Evolutionary conservation across 2,329 filamentous ascomycete genomes (phyloP).

Genomic region (Bipolaris sorokiniana): DNA sequence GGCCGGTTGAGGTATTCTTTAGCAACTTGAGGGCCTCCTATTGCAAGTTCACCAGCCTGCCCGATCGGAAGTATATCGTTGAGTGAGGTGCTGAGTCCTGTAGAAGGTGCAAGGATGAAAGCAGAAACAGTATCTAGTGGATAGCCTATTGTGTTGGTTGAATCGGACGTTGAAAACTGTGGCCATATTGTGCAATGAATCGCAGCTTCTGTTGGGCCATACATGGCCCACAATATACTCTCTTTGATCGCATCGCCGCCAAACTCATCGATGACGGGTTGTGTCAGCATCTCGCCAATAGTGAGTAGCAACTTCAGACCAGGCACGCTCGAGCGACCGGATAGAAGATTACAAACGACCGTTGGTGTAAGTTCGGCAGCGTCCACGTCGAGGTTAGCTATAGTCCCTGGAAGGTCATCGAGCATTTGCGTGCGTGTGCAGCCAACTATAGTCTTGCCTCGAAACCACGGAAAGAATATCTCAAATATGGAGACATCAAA

Average conservation of each 20-base stretch:
- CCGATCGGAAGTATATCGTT: slow-evolving; percentile 67
- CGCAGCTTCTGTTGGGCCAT: slow-evolving; percentile 88
- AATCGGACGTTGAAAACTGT: slow-evolving; percentile 61
- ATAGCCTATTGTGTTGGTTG: slow-evolving; percentile 73
- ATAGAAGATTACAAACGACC: slow-evolving; percentile 78
- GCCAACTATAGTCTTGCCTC: slow-evolving; percentile 74
- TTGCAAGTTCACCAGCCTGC: slow-evolving; percentile 76
- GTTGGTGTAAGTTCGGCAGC: slow-evolving; percentile 90
- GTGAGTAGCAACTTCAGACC: slow-evolving; percentile 75
- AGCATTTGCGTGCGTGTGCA: slow-evolving; percentile 74
- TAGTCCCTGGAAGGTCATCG: slow-evolving; percentile 72
- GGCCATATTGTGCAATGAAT: slow-evolving; percentile 86
- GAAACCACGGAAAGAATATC: slow-evolving; percentile 84
- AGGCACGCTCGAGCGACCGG: slow-evolving; percentile 70
- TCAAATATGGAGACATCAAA: slow-evolving; percentile 97
- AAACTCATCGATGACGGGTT: slow-evolving; percentile 78
- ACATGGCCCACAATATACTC: slow-evolving; percentile 88
- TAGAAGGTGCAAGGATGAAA: slow-evolving; percentile 66
- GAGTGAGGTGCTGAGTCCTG: slow-evolving; percentile 20
- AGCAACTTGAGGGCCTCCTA: slow-evolving; percentile 82
- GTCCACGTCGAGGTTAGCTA: slow-evolving; percentile 72
- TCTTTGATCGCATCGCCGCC: slow-evolving; percentile 61
- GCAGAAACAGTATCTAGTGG: slow-evolving; percentile 83
- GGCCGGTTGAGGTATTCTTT: slow-evolving; percentile 80
- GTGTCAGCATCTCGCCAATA: slow-evolving; percentile 91